Base-by-base conservation (phyloP, 257 asterid genomes). In the Fraxinus americana region DNA sequence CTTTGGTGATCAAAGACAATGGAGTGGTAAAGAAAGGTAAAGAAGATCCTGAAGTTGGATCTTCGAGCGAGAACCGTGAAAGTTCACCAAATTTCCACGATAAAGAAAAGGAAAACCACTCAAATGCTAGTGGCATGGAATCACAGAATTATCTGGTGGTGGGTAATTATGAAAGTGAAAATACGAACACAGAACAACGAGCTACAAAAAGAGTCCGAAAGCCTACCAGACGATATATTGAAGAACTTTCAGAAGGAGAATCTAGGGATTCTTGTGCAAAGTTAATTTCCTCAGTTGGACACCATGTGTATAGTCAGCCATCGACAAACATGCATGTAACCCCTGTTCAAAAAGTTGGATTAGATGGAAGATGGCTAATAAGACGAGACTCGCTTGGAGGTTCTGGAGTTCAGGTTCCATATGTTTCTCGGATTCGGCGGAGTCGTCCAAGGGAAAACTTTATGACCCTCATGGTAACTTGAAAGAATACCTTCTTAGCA, bases 211-310 rank as follows among this genome's bases (percentile, higher is more conserved):
- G 99, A 85, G 87, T 91, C 77, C 88, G 99, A 59, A 95, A 89
- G 82, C 99, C 99, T 76, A 95, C 99, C 14, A 91, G 82, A 84
- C 86, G 99, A 73, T 95, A 90, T 73, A 92, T 95, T 76, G 98
- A 95, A 84, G 97, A 94, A 83, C 81, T 90, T 71, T 88, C 97
- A 70, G 99, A 92, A 86, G 93, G 82, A 50, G 98, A 94, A 77
- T 82, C 88, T 35, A 76, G 89, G 78, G 97, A 88, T 81, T 72
- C 90, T 78, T 83, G 90, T 79, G 89, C 89, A 80, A 91, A 86
- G 81, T 72, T 72, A 34, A 67, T 80, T 50, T 75, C 89, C 32
- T 50, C 88, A 0, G 81, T 77, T 61, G 86, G 82, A 82, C 79
- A 72, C 63, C 70, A 74, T 67, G 82, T 77, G 68, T 41, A 45